Evolutionary conservation across 2,329 filamentous ascomycete genomes (phyloP), one percentile per base, ranked within the genome.

Genomic region (Aspergillus sp.): DNA sequence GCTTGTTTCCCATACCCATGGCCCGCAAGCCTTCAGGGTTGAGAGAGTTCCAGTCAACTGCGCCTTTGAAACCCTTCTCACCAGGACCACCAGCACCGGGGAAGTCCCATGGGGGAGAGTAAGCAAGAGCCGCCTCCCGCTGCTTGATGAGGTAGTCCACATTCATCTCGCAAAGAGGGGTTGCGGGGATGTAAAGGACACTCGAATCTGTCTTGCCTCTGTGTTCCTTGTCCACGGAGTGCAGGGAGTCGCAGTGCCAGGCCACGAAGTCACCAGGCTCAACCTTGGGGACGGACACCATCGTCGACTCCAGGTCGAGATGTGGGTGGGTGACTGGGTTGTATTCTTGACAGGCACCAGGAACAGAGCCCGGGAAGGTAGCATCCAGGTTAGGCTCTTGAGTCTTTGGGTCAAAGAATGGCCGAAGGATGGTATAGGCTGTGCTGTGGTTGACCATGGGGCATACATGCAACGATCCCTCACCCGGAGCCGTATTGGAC

Each of bases 101-200:
- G 59, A 88, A 88, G 54, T 89, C 85, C 28, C 82, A 83, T 0
- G 76, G 79, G 0, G 83, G 84, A 0, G 75, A 79, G 5, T 89
- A 90, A 0, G 71, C 61, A 3, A 85, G 64, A 53, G 93, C 93
- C 0, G 81, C 78, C n/a, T 80, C 73, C 13, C 85, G 77, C 68
- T 95, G 89, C 11, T 79, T 75, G 1, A 68, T 74, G 1, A 91
- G 71, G 59, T 90, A 93, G 19, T 77, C 67, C 0, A 85, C 82
- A 56, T 93, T 95, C 33, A 74, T 69, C 42, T 84, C 79, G 1
- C 89, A 95, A 28, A 89, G 75, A 0, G 90, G 90, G 43, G 87
- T 93, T 0, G 88, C 83, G 0, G 90, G 90, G 43, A 96, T 95
- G 58, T 96, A 96, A 47, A 96, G 59, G 0, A 95, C 90, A 54